Percentiles rank a stretch among this genome's conserved stretches.
These are phyloP conservation scores for Cylindrotheca closterium DNA, from an alignment of 108 stramenopile species.

Conservation along the genomic window DNA sequence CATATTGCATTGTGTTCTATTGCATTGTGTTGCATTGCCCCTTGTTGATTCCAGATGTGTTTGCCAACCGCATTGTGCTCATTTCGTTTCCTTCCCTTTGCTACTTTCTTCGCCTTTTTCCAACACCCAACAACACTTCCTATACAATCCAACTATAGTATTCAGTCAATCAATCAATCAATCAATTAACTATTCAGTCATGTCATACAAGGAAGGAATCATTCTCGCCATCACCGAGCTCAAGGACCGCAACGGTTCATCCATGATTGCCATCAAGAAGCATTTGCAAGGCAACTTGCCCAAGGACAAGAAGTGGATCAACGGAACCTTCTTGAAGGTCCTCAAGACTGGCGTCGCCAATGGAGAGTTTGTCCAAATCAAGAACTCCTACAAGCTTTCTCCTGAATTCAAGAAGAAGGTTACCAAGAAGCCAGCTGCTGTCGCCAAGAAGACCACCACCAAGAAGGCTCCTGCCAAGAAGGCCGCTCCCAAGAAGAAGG, in stretches of 20 bases:
- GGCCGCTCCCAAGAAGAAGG: constrained; percentile 28
- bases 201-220: constrained; percentile 72
- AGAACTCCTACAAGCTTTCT: constrained; percentile 73
- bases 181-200: no score
- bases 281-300: constrained; percentile 58
- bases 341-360: constrained; percentile 63
- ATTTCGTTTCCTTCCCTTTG: no score
- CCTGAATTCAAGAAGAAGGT: constrained; percentile 58
- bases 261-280: constrained; percentile 72
- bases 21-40: no score
- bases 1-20: no score
- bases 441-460: constrained; percentile 32
- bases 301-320: constrained; percentile 67
- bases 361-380: constrained; percentile 59
- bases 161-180: no score
- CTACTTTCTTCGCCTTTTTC: no score
- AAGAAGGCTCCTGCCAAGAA: constrained; percentile 44
- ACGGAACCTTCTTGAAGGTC: constrained; percentile 51
- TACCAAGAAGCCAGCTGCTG: constrained; percentile 36
- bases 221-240: constrained; percentile 68
- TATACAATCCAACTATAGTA: no score
- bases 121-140: no score
- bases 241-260: constrained; percentile 83
- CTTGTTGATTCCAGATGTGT: no score
- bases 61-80: no score